phyloP scores from a whole-genome alignment of 768 basidiomycete species.

The Hemileccinum impolitum region DNA sequence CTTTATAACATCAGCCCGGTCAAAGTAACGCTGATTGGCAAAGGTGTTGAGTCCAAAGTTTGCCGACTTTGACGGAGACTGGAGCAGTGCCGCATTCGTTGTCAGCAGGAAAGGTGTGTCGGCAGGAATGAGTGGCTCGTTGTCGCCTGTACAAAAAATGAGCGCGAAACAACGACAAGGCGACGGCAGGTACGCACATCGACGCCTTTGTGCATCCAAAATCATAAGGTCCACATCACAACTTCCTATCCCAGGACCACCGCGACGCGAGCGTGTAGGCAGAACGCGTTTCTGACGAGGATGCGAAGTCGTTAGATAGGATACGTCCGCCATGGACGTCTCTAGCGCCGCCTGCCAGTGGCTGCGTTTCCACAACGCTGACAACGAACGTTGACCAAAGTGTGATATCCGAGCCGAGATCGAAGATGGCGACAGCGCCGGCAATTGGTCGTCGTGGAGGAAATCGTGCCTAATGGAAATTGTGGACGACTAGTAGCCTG shows the following conservation, averaged over 20 bases:
- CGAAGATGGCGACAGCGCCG: neutral
- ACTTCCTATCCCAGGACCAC: conserved; percentile 76
- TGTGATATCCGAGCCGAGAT: conserved; percentile 1
- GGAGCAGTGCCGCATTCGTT: conserved; percentile 57
- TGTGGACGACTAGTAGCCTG: neutral
- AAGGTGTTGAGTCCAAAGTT: conserved; percentile 49
- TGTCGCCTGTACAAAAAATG: conserved; percentile 51
- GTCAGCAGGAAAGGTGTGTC: conserved; percentile 68
- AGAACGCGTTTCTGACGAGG: conserved; percentile 73
- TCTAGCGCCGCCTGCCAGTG: conserved; percentile 14
- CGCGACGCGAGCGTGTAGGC: conserved; percentile 76
- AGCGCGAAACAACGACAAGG: conserved; percentile 13
- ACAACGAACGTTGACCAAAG: conserved; percentile 1
- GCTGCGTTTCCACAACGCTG: conserved; percentile 4
- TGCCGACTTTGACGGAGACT: conserved; percentile 37
- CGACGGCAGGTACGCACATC: conserved; percentile 48
- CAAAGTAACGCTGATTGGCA: conserved; percentile 72
- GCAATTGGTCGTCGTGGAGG: neutral
- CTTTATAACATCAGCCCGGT: conserved; percentile 70
- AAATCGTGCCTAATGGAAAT: neutral
- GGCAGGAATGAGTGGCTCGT: conserved; percentile 66
- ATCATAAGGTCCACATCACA: conserved; percentile 82
- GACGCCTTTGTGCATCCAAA: conserved; percentile 73
- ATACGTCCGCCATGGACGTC: conserved; percentile 32
- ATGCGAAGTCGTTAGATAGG: conserved; percentile 34